These are phyloP conservation scores for Boletus calvinii DNA, from an alignment of 1,284 basidiomycete species.

Conservation along the genomic window DNA sequence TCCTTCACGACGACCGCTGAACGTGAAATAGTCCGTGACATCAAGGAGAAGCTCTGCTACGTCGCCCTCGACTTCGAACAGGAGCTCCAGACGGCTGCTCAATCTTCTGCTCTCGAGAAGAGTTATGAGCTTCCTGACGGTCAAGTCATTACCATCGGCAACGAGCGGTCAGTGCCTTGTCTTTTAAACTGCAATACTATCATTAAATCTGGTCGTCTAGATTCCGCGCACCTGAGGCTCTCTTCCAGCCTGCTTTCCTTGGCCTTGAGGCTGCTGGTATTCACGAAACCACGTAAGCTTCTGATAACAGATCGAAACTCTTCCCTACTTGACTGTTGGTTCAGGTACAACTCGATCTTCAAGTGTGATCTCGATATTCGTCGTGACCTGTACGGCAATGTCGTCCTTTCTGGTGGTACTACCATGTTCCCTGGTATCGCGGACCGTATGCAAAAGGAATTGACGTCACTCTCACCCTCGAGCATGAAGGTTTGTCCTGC, in stretches of 20 bases:
- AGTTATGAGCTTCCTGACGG: constrained; percentile 96
- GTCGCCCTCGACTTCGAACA: constrained; percentile 97
- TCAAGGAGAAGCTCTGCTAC: constrained; percentile 99
- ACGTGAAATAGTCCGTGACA: constrained; percentile 95
- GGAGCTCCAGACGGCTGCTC: constrained; percentile 91
- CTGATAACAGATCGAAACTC: background rate
- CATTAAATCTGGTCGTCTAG: constrained; percentile 37
- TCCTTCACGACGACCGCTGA: constrained; percentile 93
- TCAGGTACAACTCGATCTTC: constrained; percentile 84
- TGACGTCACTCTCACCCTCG: constrained; percentile 77
- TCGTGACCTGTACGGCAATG: constrained; percentile 91
- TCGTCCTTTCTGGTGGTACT: constrained; percentile 93
- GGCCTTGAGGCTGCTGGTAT: constrained; percentile 94
- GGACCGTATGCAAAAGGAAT: constrained; percentile 98
- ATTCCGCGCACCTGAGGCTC: constrained; percentile 95
- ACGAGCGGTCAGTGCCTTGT: constrained; percentile 68
- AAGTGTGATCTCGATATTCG: constrained; percentile 82
- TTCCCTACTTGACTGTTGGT: constrained; percentile 11
- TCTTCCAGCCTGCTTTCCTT: constrained; percentile 95
- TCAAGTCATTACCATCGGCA: constrained; percentile 95
- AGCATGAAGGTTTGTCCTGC: constrained; percentile 79
- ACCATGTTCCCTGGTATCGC: constrained; percentile 98
- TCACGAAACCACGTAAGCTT: constrained; percentile 86
- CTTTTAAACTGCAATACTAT: background rate
- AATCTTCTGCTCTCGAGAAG: constrained; percentile 92